Evolutionary conservation across 164 flowering plant genomes (phyloP), one percentile per base, ranked within the genome.

Genomic region (Protea cynaroides): DNA sequence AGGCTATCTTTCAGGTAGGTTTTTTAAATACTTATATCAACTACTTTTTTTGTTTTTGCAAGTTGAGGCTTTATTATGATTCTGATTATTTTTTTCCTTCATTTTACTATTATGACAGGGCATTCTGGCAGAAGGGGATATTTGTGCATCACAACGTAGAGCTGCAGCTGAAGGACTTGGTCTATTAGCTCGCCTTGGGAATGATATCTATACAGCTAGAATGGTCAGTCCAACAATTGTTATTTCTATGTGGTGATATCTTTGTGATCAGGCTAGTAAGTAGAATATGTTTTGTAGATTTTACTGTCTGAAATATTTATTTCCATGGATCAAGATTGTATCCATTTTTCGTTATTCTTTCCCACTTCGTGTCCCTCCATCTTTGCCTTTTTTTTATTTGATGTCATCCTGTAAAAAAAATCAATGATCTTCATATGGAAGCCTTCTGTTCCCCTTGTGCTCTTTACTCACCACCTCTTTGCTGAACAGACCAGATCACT

Each of bases 141-240:
- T 86, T 25, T 82, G 83, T 80, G 84, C 93, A 58, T 86, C 97
- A 58, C 95, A 89, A 67, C 91, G 96, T 23, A 82, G 99, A 80
- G 99, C 99, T 56, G 80, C 89, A 21, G 75, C 87, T 12, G 99
- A 91, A 81, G 92, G 96, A 68, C 92, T 94, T 78, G 99, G 99
- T 65, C 80, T 91, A 36, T 61, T 94, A 75, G 92, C 96, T 76
- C 92, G 97, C 59, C 85, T 94, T 52, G 97, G 97, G 63, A 87
- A 84, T 80, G 99, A 94, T 75, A 62, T 78, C 24, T 94, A 81
- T 71, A 85, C 97, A 7, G 97, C 96, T 63, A 83, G 89, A 80
- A 81, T 91, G 96, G 99, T 91, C 15, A 72, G 87, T 82, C 75
- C 55, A 38, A 18, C 49, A 19, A 25, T 57, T 50, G 44, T 25